phyloP scores from a whole-genome alignment of 192 early-diverging fungal genomes.

The Backusella liffmaniae region DNA sequence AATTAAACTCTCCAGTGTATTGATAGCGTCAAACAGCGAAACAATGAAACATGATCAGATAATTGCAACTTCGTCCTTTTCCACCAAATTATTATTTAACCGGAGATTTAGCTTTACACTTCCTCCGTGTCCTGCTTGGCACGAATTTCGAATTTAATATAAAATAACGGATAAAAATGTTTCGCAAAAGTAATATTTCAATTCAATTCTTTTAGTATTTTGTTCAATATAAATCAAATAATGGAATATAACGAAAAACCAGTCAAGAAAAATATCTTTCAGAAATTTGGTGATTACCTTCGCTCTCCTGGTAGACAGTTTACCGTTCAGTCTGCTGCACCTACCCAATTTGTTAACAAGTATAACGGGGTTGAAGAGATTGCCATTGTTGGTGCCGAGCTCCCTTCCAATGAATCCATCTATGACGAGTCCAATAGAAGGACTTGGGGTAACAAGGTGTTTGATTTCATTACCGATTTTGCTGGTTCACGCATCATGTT shows the following conservation, averaged over 20 bases:
- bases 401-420: neutral
- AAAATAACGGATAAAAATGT: neutral
- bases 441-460: neutral
- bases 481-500: conserved; percentile 19
- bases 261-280: neutral
- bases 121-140: neutral
- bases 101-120: neutral
- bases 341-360: neutral
- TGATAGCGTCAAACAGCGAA: neutral
- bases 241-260: neutral
- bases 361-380: neutral
- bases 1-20: neutral
- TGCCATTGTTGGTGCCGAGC: neutral
- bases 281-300: neutral
- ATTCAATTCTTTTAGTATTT: neutral
- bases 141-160: neutral
- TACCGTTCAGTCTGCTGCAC: neutral
- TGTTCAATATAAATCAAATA: neutral
- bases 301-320: conserved; percentile 1
- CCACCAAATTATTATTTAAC: neutral
- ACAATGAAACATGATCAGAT: conserved; percentile 7
- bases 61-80: neutral
- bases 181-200: neutral
- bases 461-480: conserved; percentile 9
- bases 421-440: neutral